Evolutionary conservation across 371 early-diverging fungal genomes (phyloP).

Genomic region (Actinomortierella ambigua): DNA sequence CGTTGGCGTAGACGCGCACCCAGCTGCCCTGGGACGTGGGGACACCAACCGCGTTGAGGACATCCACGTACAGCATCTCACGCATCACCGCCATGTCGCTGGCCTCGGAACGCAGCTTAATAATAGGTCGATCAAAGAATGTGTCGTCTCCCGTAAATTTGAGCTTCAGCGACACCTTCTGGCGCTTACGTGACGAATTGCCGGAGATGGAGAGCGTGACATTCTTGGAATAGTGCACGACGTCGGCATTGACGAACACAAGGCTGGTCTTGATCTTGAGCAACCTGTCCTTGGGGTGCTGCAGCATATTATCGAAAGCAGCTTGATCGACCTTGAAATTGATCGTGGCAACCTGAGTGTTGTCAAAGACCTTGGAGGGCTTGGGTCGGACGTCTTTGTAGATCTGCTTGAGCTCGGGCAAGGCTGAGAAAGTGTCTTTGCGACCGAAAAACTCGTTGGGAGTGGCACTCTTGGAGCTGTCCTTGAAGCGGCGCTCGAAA

Average conservation of each 20-base stretch:
- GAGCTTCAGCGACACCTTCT: slow-evolving; percentile 50
- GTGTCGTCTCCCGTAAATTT: slow-evolving; percentile 39
- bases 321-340: slow-evolving; percentile 16
- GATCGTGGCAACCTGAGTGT: slow-evolving; percentile 29
- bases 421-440: slow-evolving; percentile 6
- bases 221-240: slow-evolving; percentile 13
- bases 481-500: slow-evolving; percentile 9
- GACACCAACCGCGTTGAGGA: slow-evolving; percentile 46
- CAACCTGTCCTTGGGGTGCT: slow-evolving; percentile 12
- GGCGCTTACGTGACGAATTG: slow-evolving; percentile 43
- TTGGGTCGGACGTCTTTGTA: slow-evolving; percentile 7
- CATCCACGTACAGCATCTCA: slow-evolving; percentile 50
- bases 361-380: slow-evolving; percentile 21
- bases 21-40: slow-evolving; percentile 47
- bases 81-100: slow-evolving; percentile 52
- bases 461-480: slow-evolving; percentile 12
- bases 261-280: slow-evolving; percentile 13
- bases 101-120: slow-evolving; percentile 48
- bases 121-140: slow-evolving; percentile 42
- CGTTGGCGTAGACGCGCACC: slow-evolving; percentile 50
- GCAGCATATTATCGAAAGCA: slow-evolving; percentile 12
- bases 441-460: slow-evolving; percentile 21
- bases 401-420: slow-evolving; percentile 19
- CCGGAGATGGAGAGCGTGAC: slow-evolving; percentile 51
- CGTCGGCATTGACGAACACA: slow-evolving; percentile 24